A percentile compares a stretch with the other conserved stretches of the same genome.
Evolutionary conservation across 2,329 filamentous ascomycete genomes (phyloP).

Genomic region (Zymoseptoria crescenta): DNA sequence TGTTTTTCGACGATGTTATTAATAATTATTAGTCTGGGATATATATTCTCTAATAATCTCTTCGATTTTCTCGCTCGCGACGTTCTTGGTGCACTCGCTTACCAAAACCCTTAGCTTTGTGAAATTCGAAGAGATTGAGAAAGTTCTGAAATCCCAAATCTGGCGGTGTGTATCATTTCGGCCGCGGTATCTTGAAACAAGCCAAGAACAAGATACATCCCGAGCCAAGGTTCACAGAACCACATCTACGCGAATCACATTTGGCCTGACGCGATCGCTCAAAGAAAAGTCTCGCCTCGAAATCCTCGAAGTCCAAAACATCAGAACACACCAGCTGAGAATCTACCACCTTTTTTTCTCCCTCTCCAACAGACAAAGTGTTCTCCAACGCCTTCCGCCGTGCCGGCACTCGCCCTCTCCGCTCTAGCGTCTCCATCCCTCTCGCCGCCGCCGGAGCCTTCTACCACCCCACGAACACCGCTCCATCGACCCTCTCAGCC

Average conservation of each 20-base stretch:
- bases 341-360: not conserved
- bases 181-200: not conserved
- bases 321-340: not conserved
- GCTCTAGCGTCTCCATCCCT: conserved; percentile 64
- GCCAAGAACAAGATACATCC: not conserved
- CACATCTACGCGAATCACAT: not conserved
- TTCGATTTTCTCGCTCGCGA: too few species aligned
- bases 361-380: conserved; percentile 55
- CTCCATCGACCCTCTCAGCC: conserved; percentile 27
- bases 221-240: not conserved
- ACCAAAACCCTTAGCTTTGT: too few species aligned
- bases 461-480: conserved; percentile 40
- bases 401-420: conserved; percentile 53
- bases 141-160: too few species aligned
- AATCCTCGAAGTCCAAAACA: not conserved
- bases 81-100: too few species aligned
- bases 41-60: too few species aligned
- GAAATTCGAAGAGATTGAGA: too few species aligned
- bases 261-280: not conserved
- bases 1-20: too few species aligned
- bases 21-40: too few species aligned
- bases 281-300: not conserved
- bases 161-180: too few species aligned
- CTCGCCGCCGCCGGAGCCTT: conserved; percentile 64
- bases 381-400: conserved; percentile 77